These are phyloP conservation scores for Cystofilobasidium macerans DNA, from an alignment of 768 basidiomycete genomes.

Conservation along the genomic window DNA sequence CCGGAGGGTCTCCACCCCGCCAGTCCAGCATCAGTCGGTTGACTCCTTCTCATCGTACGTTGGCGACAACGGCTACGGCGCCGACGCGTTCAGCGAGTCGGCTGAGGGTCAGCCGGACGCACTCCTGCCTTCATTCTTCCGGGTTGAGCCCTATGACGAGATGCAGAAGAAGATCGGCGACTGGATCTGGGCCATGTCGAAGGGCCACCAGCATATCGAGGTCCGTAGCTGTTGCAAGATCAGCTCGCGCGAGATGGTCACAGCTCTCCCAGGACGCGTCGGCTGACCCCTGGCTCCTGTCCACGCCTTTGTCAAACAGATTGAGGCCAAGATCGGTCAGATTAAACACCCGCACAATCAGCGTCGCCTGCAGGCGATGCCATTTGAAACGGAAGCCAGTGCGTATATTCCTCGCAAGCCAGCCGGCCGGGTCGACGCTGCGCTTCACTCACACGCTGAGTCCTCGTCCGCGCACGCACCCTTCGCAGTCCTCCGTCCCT, in stretches of 20 bases:
- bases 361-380: constrained; percentile 54
- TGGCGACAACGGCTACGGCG: too few relatives aligned
- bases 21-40: too few relatives aligned
- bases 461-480: background rate
- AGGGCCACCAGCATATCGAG: constrained; percentile 51
- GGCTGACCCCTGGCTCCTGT: background rate
- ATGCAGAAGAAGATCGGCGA: constrained; percentile 86
- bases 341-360: constrained; percentile 47
- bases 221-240: constrained; percentile 33
- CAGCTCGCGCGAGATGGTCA: background rate
- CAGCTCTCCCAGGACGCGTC: too few relatives aligned
- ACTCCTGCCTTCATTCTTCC: constrained; percentile 55
- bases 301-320: constrained; percentile 24
- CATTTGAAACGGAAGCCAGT: constrained; percentile 77
- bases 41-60: too few relatives aligned
- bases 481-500: constrained; percentile 10
- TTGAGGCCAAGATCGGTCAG: constrained; percentile 81
- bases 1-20: too few relatives aligned
- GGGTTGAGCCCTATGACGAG: constrained; percentile 82
- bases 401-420: constrained; percentile 36
- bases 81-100: too few relatives aligned
- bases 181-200: constrained; percentile 53
- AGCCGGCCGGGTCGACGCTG: too few relatives aligned
- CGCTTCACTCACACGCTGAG: too few relatives aligned
- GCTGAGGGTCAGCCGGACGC: background rate